phyloP scores from a whole-genome alignment of 345 rosid genomes.

The Citropsis articulata region DNA sequence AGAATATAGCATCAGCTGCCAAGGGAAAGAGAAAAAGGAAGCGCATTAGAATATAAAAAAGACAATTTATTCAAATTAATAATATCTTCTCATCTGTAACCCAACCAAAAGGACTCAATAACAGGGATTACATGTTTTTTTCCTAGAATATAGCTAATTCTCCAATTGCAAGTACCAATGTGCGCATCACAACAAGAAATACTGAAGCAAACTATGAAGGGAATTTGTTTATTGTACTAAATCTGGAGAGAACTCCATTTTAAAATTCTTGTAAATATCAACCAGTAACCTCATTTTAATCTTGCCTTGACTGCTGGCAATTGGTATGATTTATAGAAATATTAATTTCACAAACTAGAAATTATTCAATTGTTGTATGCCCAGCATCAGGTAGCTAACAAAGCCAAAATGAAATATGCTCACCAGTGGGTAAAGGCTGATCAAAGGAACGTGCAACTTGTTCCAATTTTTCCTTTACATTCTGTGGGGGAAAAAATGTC shows the following conservation, averaged over 20 bases:
- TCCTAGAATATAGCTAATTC: background rate
- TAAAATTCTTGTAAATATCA: background rate
- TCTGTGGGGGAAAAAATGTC: conserved; percentile 24
- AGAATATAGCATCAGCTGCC: conserved; percentile 71
- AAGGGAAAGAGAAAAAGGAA: conserved; percentile 19
- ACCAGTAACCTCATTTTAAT: background rate
- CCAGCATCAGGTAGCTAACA: background rate
- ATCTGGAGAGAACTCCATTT: background rate
- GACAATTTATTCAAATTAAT: background rate
- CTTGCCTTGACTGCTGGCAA: background rate
- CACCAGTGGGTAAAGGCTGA: conserved; percentile 44
- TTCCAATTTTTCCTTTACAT: conserved; percentile 43
- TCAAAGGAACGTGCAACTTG: conserved; percentile 55
- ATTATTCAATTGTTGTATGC: background rate
- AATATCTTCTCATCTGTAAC: background rate
- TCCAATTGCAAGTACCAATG: background rate
- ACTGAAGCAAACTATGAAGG: background rate
- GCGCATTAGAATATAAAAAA: background rate
- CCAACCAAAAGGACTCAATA: background rate
- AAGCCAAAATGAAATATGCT: conserved; percentile 6
- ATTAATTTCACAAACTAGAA: background rate
- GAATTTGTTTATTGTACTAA: background rate
- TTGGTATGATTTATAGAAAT: background rate
- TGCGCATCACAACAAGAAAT: background rate
- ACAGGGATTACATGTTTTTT: background rate